Base-by-base conservation (phyloP, 2,329 filamentous ascomycete genomes). In the Taxawa tesnikishii region DNA sequence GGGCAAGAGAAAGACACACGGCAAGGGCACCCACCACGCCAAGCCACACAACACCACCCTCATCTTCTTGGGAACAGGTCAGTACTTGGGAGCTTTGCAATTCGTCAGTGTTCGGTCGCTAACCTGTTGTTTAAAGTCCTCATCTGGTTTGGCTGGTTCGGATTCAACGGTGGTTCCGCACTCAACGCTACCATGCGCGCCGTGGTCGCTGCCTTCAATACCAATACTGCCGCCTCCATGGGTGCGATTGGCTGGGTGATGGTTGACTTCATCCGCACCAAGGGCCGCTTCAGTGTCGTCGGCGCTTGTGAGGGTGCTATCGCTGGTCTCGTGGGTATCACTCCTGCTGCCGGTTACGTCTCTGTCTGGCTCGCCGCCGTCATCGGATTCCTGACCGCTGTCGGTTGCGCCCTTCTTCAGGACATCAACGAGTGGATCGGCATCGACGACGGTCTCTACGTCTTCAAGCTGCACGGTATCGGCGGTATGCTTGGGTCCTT, bases 21-120 rank as follows among this genome's bases (percentile, higher is more conserved):
- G 63, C 29, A 60, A 65, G 33, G 58, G 62, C 38, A 53, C 58
- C 15, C 65, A 68, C 42, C 65, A 69, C 43, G 56, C 60, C 37
- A 73, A 70, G 48, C 66, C 73, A 2, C 73, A 79, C 47, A 78
- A 76, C 49, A 68, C 73, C 1, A 67, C 71, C 1, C 61, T 79
- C 1, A 71, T 79, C 42, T 74, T 73, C 42, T 60, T 79, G 2
- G 74, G 74, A 2, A 79, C 73, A 1, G n/a, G n/a, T n/a, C n/a
- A n/a, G n/a, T n/a, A n/a, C n/a, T n/a, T n/a, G n/a, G n/a, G n/a
- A n/a, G 59, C 75, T 2, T 56, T 79, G 25, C 76, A 79, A 38
- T 79, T 73, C 73, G 75, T 77, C 38, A 73, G 68, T 2, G 14
- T 8, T 14, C 10, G 14, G 5, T 27, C 14, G 3, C 18, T 6